Base-by-base conservation (phyloP, 805 yeast genomes). In the Wickerhamiella parazyma region DNA sequence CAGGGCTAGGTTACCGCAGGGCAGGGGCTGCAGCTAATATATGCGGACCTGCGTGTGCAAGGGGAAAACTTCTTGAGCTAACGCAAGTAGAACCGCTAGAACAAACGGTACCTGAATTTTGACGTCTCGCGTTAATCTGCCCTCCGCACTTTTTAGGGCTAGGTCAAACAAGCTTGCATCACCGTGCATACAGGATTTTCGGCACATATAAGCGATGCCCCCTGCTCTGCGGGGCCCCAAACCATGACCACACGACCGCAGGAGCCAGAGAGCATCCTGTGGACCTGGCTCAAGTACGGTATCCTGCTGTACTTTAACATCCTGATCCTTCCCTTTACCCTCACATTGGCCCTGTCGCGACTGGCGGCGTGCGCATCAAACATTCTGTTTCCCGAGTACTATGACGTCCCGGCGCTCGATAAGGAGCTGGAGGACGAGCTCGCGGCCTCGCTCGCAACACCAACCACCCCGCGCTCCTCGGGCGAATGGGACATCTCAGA, bases 401-500 rank as follows among this genome's bases (percentile, higher is more conserved):
- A 12, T n/a, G 17, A 8, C 6, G 19, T 22, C 20, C 29, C 33
- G 20, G 21, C 8, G 21, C 39, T 25, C 14, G 31, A 36, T 6
- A 6, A 12, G 4, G 31, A 25, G 6, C 25, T 22, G 12, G 38
- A 24, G 24, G 24, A 21, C 24, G 24, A 21, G 24, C 24, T 5
- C 24, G 24, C 24, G 8, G 24, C 24, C 24, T 21, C 24, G 8
- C 24, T 21, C 8, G 24, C 8, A 8, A 8, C 24, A 6, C 7
- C 25, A 11, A 24, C 33, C 12, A 26, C 43, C 2, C 43, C 43
- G 12, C 43, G 43, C 25, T 22, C 31, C 17, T 40, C 43, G 1
- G 38, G 43, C 18, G 43, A 40, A 17, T 40, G 43, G 43, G 42
- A 31, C n/a, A 6, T 11, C 26, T 12, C 22, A 7, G 42, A 31